phyloP scores from a whole-genome alignment of 2,329 filamentous ascomycete genomes.

The Thielaviopsis euricoi region DNA sequence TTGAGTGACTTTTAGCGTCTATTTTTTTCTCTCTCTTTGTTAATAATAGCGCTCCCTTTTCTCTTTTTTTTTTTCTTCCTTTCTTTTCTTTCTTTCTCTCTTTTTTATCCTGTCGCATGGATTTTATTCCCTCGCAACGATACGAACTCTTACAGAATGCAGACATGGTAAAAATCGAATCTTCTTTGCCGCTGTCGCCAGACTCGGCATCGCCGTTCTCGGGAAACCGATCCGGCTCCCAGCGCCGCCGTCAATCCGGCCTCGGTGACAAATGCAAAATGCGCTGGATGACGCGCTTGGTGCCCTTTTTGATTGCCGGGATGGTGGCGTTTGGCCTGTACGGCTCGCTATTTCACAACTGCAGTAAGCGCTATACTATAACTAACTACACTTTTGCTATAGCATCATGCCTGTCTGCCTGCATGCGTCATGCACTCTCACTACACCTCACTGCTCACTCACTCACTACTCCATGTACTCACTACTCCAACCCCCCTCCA shows the following conservation, averaged over 20 bases:
- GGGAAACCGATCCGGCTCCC: no score
- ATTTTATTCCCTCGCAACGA: conserved; percentile 5
- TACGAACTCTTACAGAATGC: conserved; percentile 11
- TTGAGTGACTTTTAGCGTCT: no score
- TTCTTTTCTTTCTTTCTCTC: neutral
- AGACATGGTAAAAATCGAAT: conserved; percentile 18
- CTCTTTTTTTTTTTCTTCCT: neutral
- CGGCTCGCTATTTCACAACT: conserved; percentile 17
- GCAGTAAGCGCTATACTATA: neutral
- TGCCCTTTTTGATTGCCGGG: conserved; percentile 53
- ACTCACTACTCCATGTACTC: neutral
- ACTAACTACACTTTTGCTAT: neutral
- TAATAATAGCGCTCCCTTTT: no score
- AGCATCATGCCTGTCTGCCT: no score
- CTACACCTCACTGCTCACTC: no score
- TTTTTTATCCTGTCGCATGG: neutral
- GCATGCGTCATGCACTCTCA: no score
- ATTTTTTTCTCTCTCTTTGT: no score
- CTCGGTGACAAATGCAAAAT: no score
- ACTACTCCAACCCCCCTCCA: no score
- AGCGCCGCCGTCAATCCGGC: no score
- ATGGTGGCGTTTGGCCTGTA: conserved; percentile 56
- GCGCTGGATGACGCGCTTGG: conserved; percentile 43
- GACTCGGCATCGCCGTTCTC: conserved; percentile 19
- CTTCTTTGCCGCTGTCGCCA: conserved; percentile 12